A percentile compares a stretch with the other conserved stretches of the same genome.
Conservation (phyloP, 305 asterid species). For the Ilex paraguariensis region DNA sequence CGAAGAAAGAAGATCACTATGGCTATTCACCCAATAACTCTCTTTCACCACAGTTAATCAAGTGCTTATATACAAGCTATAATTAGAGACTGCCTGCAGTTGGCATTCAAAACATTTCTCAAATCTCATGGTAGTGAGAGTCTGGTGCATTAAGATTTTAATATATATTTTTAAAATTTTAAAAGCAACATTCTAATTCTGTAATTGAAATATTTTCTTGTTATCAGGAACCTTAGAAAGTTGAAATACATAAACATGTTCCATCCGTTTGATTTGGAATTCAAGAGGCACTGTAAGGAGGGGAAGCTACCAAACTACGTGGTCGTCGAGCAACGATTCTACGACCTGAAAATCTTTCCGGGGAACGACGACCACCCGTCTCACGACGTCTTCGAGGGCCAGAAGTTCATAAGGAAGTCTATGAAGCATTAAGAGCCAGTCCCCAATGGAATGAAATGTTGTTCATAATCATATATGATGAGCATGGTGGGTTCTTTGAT, state of each 20-base stretch:
- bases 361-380: slow-evolving; percentile 93
- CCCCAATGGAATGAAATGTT: slow-evolving; percentile 81
- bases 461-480: slow-evolving; percentile 60
- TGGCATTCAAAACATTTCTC: too few species aligned
- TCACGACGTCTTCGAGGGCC: slow-evolving; percentile 68
- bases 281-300: slow-evolving; percentile 64
- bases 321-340: slow-evolving; percentile 66
- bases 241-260: slow-evolving; percentile 65
- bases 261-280: slow-evolving; percentile 56
- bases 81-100: too few species aligned
- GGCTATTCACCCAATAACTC: too few species aligned
- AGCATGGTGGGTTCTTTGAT: slow-evolving; percentile 85
- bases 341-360: slow-evolving; percentile 47
- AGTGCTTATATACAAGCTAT: too few species aligned
- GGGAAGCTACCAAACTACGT: slow-evolving; percentile 90
- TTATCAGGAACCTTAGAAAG: slow-evolving; percentile 62
- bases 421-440: slow-evolving; percentile 75
- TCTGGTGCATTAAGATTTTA: too few species aligned
- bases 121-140: too few species aligned
- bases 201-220: neutral
- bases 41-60: too few species aligned
- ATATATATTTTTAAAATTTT: too few species aligned
- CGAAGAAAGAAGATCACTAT: too few species aligned
- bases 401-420: slow-evolving; percentile 58
- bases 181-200: neutral